These are phyloP conservation scores for Rhizophagus prolifer DNA, from an alignment of 192 early-diverging fungal species.

Conservation along the genomic window DNA sequence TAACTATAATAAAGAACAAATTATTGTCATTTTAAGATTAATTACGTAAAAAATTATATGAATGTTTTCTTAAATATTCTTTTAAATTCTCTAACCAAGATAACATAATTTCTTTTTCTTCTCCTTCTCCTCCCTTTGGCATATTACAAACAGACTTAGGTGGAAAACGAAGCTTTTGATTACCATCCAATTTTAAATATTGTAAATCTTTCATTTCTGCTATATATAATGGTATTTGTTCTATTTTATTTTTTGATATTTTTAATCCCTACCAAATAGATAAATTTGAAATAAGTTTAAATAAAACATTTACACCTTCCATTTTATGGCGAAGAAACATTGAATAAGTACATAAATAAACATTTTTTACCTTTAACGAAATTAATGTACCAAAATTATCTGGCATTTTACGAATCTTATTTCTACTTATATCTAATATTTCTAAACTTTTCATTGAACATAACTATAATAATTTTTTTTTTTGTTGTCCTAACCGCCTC, in stretches of 20 bases:
- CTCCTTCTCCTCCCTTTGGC: slow-evolving; percentile 16
- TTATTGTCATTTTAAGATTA: neutral
- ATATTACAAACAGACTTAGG: slow-evolving; percentile 26
- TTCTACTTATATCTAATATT: slow-evolving; percentile 45
- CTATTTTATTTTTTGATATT: slow-evolving; percentile 41
- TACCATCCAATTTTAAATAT: slow-evolving; percentile 44
- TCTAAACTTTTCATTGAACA: slow-evolving; percentile 41
- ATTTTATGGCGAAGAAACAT: too few species aligned
- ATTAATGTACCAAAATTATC: slow-evolving; percentile 41
- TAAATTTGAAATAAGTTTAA: too few species aligned
- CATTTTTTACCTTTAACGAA: slow-evolving; percentile 34
- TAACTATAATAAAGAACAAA: neutral
- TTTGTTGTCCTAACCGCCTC: slow-evolving; percentile 31
- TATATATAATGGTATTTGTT: slow-evolving; percentile 39
- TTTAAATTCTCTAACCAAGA: slow-evolving; percentile 22
- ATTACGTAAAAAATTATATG: slow-evolving; percentile 1
- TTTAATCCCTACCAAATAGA: slow-evolving; percentile 32
- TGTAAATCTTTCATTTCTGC: slow-evolving; percentile 41
- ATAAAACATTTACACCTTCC: too few species aligned
- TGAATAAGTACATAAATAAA: too few species aligned
- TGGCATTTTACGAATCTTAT: slow-evolving; percentile 42
- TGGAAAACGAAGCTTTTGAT: slow-evolving; percentile 37
- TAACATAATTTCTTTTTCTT: slow-evolving; percentile 18
- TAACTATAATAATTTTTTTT: slow-evolving; percentile 28
- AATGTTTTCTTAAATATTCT: slow-evolving; percentile 18